Evolutionary conservation across 2,329 filamentous ascomycete genomes (phyloP).

Genomic region (Xylaria sp.): DNA sequence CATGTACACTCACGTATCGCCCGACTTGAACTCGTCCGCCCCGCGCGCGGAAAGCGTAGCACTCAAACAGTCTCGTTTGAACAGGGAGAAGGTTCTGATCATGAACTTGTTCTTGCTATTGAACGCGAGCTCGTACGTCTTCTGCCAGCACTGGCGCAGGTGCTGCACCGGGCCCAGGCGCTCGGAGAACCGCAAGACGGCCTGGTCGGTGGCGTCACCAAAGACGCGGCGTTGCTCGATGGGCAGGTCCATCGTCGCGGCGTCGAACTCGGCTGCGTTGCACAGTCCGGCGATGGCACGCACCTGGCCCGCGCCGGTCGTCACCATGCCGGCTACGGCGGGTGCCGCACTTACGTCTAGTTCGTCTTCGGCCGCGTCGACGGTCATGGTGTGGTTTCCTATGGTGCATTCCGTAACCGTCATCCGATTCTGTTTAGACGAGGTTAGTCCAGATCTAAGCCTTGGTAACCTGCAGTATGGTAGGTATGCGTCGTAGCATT

Average conservation of each 20-base stretch:
- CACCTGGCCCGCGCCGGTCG: conserved; percentile 58
- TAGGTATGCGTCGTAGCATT: conserved; percentile 10
- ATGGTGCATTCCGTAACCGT: conserved; percentile 70
- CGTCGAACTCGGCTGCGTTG: conserved; percentile 77
- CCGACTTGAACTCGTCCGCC: conserved; percentile 38
- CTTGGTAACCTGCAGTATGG: conserved; percentile 1
- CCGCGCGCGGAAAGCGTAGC: conserved; percentile 44
- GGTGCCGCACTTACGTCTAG: conserved; percentile 36
- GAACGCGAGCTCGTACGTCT: conserved; percentile 70
- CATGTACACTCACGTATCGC: conserved; percentile 42
- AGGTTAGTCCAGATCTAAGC: conserved; percentile 3
- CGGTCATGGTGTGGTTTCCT: conserved; percentile 51
- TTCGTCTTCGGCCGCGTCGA: conserved; percentile 53
- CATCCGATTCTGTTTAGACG: conserved; percentile 69
- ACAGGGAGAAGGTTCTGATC: conserved; percentile 62
- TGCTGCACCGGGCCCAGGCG: conserved; percentile 62
- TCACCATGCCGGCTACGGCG: conserved; percentile 32
- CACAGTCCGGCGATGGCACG: conserved; percentile 67
- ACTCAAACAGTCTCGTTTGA: conserved; percentile 41
- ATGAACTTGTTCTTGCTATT: conserved; percentile 87
- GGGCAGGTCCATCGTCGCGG: conserved; percentile 60
- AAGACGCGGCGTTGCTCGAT: conserved; percentile 66
- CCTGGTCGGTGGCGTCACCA: conserved; percentile 77
- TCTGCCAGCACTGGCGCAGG: conserved; percentile 64
- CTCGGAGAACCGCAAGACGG: conserved; percentile 73